Percentiles rank a stretch among this genome's conserved stretches.
Evolutionary conservation across 1,284 basidiomycete species (phyloP).

Genomic region (Cryptococcus sp.): DNA sequence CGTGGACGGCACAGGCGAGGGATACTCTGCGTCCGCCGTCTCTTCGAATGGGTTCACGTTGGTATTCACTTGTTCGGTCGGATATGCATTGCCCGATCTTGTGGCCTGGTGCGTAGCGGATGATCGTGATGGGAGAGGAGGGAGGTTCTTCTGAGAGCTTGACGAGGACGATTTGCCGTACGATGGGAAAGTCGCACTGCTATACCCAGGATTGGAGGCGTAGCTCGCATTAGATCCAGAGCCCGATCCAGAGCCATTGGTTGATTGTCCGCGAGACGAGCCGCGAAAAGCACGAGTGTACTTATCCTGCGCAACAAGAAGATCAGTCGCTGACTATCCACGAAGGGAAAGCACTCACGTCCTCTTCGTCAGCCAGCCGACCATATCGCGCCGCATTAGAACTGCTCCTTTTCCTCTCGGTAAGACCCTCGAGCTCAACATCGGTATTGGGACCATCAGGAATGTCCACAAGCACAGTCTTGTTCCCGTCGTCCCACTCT

Average conservation of each 20-base stretch:
- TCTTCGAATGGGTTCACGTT: constrained; percentile 12
- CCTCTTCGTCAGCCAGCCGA: constrained; percentile 33
- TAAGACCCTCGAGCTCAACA: constrained; percentile 34
- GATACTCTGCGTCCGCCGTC: not conserved
- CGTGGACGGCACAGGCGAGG: constrained; percentile 1
- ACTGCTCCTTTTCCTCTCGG: not conserved
- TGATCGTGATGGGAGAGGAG: constrained; percentile 5
- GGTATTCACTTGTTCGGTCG: not conserved
- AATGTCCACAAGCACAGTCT: constrained; percentile 46
- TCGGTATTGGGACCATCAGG: constrained; percentile 24
- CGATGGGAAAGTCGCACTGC: not conserved
- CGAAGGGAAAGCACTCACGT: constrained; percentile 17
- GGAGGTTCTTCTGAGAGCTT: constrained; percentile 6
- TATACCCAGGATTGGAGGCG: not conserved
- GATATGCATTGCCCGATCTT: not conserved
- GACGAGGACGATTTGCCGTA: constrained; percentile 11
- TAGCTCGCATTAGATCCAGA: not conserved
- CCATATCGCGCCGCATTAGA: constrained; percentile 27
- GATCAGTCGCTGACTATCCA: not conserved
- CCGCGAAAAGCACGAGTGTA: not conserved
- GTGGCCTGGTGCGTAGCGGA: not conserved
- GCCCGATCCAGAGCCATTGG: not conserved
- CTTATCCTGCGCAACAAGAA: not conserved
- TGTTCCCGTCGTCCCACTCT: constrained; percentile 44
- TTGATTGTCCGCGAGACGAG: constrained; percentile 1